A percentile compares a stretch with the other conserved stretches of the same genome.
Evolutionary conservation across 371 early-diverging fungal genomes (phyloP).

Genomic region (Mucor indicus): DNA sequence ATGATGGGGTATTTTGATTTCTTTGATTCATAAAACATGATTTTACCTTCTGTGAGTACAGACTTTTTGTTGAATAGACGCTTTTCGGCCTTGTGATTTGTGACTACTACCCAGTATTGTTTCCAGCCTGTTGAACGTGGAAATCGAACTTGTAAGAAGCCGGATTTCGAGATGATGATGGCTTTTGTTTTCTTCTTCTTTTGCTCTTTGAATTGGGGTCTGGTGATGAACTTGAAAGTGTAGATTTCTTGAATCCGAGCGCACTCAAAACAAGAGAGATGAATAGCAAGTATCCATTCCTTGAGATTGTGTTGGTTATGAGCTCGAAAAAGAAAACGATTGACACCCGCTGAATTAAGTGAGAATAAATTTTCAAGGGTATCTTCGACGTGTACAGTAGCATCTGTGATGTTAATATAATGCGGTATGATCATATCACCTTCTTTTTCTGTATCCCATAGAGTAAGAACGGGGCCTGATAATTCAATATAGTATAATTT

Average conservation of each 20-base stretch:
- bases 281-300: conserved; percentile 26
- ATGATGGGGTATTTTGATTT: conserved; percentile 59
- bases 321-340: conserved; percentile 61
- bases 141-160: too few relatives aligned
- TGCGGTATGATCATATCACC: conserved; percentile 37
- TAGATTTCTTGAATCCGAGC: conserved; percentile 76
- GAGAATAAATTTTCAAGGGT: conserved; percentile 56
- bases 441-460: conserved; percentile 50
- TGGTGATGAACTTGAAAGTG: too few relatives aligned
- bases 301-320: background rate
- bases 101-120: conserved; percentile 54
- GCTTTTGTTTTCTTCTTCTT: too few relatives aligned
- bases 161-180: too few relatives aligned
- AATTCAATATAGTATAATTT: conserved; percentile 68
- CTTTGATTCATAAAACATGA: conserved; percentile 58
- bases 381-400: conserved; percentile 48
- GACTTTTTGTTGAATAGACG: conserved; percentile 50
- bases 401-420: conserved; percentile 71
- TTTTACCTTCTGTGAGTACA: conserved; percentile 47
- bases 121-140: conserved; percentile 36
- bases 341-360: conserved; percentile 66
- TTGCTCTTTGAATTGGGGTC: too few relatives aligned
- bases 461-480: conserved; percentile 58
- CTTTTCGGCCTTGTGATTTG: conserved; percentile 32
- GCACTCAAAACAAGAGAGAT: conserved; percentile 76